Percentiles rank a stretch among this genome's conserved stretches.
phyloP scores from a whole-genome alignment of 2,329 filamentous ascomycete species.

The Clarireedia sp. region DNA sequence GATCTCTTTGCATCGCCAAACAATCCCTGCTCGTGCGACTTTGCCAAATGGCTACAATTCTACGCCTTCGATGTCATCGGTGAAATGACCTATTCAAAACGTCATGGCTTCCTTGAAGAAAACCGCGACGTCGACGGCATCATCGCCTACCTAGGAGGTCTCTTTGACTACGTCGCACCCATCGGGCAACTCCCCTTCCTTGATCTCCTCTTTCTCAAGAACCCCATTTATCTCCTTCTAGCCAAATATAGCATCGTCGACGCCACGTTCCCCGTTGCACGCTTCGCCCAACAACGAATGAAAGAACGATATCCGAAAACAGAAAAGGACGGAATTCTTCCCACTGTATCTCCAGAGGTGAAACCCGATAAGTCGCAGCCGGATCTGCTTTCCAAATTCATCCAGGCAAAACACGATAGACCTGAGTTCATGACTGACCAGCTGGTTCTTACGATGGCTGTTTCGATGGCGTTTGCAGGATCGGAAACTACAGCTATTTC shows the following conservation, averaged over 20 bases:
- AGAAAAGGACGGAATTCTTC: constrained; percentile 10
- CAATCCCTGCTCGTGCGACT: constrained; percentile 41
- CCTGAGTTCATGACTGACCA: constrained; percentile 65
- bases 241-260: constrained; percentile 60
- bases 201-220: constrained; percentile 64
- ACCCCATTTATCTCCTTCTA: constrained; percentile 61
- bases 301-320: constrained; percentile 46
- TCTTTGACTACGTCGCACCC: constrained; percentile 65
- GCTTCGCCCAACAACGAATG: constrained; percentile 62
- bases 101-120: constrained; percentile 67
- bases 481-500: constrained; percentile 75
- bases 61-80: constrained; percentile 79
- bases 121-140: constrained; percentile 71
- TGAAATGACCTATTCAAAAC: constrained; percentile 67
- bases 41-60: constrained; percentile 67
- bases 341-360: constrained; percentile 14
- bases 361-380: constrained; percentile 31
- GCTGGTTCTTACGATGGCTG: constrained; percentile 61
- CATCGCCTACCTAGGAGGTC: constrained; percentile 51
- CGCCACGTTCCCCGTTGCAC: constrained; percentile 62
- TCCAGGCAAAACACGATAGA: constrained; percentile 57
- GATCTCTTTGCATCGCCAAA: constrained; percentile 39
- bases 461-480: constrained; percentile 67
- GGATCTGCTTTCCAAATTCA: constrained; percentile 65
- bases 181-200: constrained; percentile 69